Evolutionary conservation across 2,329 filamentous ascomycete species (phyloP).

Genomic region (Pyrenochaeta sp.): DNA sequence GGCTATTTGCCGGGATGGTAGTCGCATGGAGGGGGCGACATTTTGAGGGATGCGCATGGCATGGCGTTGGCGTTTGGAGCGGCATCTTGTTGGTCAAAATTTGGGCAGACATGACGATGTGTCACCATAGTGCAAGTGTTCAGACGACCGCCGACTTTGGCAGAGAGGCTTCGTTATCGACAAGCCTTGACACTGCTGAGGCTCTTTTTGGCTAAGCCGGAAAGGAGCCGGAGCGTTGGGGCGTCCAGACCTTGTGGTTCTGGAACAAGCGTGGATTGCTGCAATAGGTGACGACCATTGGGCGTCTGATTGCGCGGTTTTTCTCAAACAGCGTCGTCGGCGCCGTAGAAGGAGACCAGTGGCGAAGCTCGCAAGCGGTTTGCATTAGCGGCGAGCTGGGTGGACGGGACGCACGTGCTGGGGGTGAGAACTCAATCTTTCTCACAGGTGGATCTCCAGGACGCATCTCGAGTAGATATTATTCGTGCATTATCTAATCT

Average conservation of each 20-base stretch:
- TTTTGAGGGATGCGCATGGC: constrained; percentile 18
- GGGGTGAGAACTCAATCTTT: constrained; percentile 1
- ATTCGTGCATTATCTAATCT: constrained; percentile 20
- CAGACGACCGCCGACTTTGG: background rate
- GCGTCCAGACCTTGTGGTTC: constrained; percentile 1
- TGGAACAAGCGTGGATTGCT: background rate
- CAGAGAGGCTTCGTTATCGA: background rate
- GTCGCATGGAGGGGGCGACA: constrained; percentile 6
- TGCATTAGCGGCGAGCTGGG: constrained; percentile 17
- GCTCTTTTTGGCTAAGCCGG: background rate
- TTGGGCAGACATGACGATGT: constrained; percentile 9
- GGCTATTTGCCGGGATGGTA: constrained; percentile 5
- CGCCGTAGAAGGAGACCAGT: constrained; percentile 1
- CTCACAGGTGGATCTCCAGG: background rate
- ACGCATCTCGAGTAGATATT: constrained; percentile 7
- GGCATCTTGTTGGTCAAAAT: constrained; percentile 18
- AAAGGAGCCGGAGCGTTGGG: background rate
- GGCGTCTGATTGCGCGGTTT: constrained; percentile 4
- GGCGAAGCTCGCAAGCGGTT: constrained; percentile 11
- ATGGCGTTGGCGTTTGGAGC: constrained; percentile 27
- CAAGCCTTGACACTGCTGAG: background rate
- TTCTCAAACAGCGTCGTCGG: constrained; percentile 5
- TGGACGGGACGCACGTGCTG: constrained; percentile 12
- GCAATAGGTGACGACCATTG: constrained; percentile 4
- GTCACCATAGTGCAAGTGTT: background rate